phyloP scores from a whole-genome alignment of 306 rosid species.

The Astragalus glycyphyllos region DNA sequence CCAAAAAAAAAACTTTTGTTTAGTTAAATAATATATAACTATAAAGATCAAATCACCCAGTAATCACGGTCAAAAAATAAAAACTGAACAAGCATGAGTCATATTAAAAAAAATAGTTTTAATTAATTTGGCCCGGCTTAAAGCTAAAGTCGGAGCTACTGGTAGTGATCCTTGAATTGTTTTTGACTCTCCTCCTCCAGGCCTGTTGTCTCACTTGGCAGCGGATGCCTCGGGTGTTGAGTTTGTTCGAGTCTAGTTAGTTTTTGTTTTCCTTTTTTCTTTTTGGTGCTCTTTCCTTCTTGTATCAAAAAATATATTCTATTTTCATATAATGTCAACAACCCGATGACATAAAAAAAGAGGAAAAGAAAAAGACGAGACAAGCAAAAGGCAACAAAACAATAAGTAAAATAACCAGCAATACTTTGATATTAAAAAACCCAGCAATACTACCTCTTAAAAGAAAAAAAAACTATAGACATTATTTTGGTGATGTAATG shows the following conservation, averaged over 20 bases:
- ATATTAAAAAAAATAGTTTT: neutral
- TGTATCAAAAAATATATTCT: no score
- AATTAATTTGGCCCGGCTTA: slow-evolving; percentile 22
- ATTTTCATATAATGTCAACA: slow-evolving; percentile 21
- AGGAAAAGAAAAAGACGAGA: slow-evolving; percentile 17
- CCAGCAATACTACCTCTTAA: neutral
- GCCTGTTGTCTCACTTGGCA: no score
- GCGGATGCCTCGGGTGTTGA: no score
- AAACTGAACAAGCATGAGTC: no score
- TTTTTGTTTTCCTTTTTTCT: no score
- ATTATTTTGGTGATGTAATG: slow-evolving; percentile 1
- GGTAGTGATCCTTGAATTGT: no score
- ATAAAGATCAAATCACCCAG: slow-evolving; percentile 17
- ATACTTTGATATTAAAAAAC: neutral
- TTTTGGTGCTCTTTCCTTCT: no score
- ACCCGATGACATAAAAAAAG: neutral
- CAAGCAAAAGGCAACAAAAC: slow-evolving; percentile 20
- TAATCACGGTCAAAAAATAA: slow-evolving; percentile 9
- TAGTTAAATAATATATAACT: neutral
- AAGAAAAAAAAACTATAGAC: neutral
- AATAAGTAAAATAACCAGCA: neutral
- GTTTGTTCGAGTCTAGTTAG: no score
- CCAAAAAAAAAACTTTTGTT: slow-evolving; percentile 38
- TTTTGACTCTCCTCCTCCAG: no score
- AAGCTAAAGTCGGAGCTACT: no score